Base-by-base conservation (phyloP, 306 rosid genomes). In the Fragaria ananassa region DNA sequence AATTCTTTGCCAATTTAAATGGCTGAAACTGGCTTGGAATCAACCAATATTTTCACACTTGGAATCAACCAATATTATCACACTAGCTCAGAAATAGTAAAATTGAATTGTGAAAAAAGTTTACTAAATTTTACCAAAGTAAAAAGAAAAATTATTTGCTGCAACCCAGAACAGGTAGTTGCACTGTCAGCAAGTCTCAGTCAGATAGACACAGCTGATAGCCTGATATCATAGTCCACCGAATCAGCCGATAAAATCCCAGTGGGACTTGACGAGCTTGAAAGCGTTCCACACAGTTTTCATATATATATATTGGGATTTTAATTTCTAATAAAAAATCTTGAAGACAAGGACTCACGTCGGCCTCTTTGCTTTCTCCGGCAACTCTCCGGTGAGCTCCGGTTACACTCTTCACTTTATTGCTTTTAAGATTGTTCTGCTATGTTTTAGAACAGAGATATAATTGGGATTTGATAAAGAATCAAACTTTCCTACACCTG, bases 361-460 rank as follows among this genome's bases (percentile, higher is more conserved):
- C 6, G 49, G 58, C 42, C 31, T 41, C 46, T 13, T 6, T 42
- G 6, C 76, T 47, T 62, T 62, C 60, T 62, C 81, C 73, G 84
- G 77, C 71, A 70, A 45, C 51, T 75, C 71, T 70, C 80, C 74
- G 84, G 78, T 76, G 77, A 81, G 37, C 51, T 53, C 74, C 39
- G 29, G 2, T 60, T 27, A 21, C 58, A 35, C 35, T 45, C 42
- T 44, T 68, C 74, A 29, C 1, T 29, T 14, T 29, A 11, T 37
- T 39, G 57, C 25, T 19, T 53, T 53, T 53, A 53, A 11, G 76
- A 34, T 72, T 72, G 21, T 19, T 53, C 63, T n/a, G 31, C 12
- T 23, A 21, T 58, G 13, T 58, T 58, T 56, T 21, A 10, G 14
- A n/a, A 8, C 23, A 56, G 1, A n/a, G 11, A 27, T 23, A 3